Conservation (phyloP, 306 rosid species). For the Trifolium fragiferum region DNA sequence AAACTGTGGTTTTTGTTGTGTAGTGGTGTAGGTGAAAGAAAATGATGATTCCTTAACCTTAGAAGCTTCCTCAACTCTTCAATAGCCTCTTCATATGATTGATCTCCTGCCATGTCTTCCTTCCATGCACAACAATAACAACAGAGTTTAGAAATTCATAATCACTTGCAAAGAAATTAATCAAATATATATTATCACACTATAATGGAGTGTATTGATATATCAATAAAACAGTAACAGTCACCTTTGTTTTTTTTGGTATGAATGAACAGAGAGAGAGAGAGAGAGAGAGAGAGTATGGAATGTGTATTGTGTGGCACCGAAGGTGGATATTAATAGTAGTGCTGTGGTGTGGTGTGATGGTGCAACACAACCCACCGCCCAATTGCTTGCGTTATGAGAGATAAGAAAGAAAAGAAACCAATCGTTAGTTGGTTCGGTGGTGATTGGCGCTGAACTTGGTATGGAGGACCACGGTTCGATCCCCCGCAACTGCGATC, state of each 20-base stretch:
- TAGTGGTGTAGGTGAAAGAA: not conserved
- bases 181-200: too few relatives aligned
- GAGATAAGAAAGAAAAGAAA: not conserved
- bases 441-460: too few relatives aligned
- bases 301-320: not conserved
- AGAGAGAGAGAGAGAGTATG: not conserved
- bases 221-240: not conserved
- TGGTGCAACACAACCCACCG: not conserved
- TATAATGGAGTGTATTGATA: not conserved
- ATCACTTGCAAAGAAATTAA: not conserved
- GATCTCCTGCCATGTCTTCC: slow-evolving; percentile 66
- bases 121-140: slow-evolving; percentile 11
- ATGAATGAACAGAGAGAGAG: not conserved
- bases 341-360: too few relatives aligned
- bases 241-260: not conserved
- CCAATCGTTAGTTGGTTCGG: too few relatives aligned
- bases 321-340: not conserved
- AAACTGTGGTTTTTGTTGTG: not conserved
- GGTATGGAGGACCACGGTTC: too few relatives aligned
- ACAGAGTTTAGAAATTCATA: not conserved
- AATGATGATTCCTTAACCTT: slow-evolving; percentile 38
- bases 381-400: not conserved
- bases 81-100: slow-evolving; percentile 74
- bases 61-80: slow-evolving; percentile 74
- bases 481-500: too few relatives aligned